Conservation (phyloP, 2,329 filamentous ascomycete genomes). For the Scolecobasidium constrictum region DNA sequence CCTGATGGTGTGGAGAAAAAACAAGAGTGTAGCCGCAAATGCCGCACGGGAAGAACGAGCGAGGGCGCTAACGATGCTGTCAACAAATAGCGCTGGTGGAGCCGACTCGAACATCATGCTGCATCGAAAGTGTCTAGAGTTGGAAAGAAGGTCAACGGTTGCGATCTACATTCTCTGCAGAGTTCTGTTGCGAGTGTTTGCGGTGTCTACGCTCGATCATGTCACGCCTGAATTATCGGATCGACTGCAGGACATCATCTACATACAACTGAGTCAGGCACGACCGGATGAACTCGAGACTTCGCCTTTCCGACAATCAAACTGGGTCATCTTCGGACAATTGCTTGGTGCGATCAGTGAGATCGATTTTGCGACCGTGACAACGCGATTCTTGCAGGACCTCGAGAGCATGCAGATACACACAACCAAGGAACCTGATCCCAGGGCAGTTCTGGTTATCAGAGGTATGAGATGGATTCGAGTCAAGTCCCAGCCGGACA, state of each 20-base stretch:
- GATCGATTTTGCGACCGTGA: constrained; percentile 77
- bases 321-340: constrained; percentile 91
- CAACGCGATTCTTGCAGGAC: constrained; percentile 70
- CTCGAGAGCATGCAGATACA: constrained; percentile 70
- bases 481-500: constrained; percentile 61
- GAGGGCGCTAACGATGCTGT: constrained; percentile 3
- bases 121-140: neutral
- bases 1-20: constrained; percentile 97
- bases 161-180: constrained; percentile 94
- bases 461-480: constrained; percentile 85
- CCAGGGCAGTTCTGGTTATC: constrained; percentile 75
- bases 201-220: constrained; percentile 70
- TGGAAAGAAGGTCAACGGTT: constrained; percentile 77
- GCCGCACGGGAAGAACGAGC: constrained; percentile 15
- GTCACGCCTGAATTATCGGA: constrained; percentile 90
- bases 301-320: constrained; percentile 77
- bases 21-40: constrained; percentile 75
- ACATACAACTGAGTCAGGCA: constrained; percentile 82
- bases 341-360: constrained; percentile 94
- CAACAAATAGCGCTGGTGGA: constrained; percentile 55
- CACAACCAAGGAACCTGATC: constrained; percentile 64
- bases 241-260: constrained; percentile 90
- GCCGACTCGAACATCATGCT: neutral
- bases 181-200: constrained; percentile 87
- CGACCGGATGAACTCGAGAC: constrained; percentile 70